Conservation (phyloP, 257 asterid genomes). For the Solanum neorickii region DNA sequence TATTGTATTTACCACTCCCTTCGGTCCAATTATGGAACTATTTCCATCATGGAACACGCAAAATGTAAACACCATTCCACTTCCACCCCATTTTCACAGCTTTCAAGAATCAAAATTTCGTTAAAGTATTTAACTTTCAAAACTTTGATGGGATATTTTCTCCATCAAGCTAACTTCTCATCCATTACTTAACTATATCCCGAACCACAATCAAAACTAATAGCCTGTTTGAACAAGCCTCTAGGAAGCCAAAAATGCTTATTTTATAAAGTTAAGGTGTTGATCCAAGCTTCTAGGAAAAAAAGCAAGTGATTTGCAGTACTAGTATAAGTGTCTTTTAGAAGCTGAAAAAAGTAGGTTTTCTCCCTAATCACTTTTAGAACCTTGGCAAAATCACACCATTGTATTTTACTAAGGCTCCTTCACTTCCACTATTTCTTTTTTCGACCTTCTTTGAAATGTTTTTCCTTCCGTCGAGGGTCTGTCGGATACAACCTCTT, state of each 20-base stretch:
- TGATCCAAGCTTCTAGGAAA: neutral
- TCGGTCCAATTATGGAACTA: neutral
- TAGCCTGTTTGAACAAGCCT: neutral
- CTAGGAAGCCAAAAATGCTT: neutral
- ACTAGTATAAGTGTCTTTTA: neutral
- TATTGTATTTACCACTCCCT: neutral
- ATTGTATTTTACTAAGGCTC: too few species aligned
- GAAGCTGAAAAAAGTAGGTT: neutral
- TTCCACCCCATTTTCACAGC: neutral
- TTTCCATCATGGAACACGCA: neutral
- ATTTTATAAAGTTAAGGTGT: neutral
- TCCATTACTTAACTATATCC: neutral
- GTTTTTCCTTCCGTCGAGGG: neutral
- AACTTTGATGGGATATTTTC: neutral
- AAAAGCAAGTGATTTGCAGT: neutral
- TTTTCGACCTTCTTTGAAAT: neutral
- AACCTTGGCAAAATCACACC: neutral
- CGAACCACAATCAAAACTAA: neutral
- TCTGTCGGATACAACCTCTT: neutral
- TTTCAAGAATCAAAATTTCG: neutral
- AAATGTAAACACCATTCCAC: neutral
- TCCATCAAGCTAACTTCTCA: neutral
- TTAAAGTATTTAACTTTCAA: neutral
- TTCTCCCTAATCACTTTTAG: neutral
- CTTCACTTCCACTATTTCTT: neutral